Evolutionary conservation across 345 rosid genomes (phyloP), one percentile per base, ranked within the genome.

Genomic region (Syzygium aromaticum): DNA sequence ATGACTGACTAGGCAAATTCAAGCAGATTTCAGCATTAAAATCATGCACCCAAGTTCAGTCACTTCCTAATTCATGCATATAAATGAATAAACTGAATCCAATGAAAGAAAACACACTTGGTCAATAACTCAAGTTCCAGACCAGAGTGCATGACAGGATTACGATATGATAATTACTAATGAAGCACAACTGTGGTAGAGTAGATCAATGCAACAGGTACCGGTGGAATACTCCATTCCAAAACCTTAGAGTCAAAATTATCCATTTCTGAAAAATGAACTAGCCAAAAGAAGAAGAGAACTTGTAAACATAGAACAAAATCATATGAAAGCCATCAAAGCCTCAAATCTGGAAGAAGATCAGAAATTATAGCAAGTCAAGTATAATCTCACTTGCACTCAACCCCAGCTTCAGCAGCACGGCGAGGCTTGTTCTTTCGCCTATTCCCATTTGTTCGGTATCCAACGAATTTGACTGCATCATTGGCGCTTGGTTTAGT

Each of bases 341-440:
- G 40, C 46, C 21, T 61, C 77, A 78, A 59, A 85, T 86, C 51
- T 19, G 83, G 87, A 51, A 49, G 87, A 40, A 13, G 84, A 77
- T 67, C 19, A 40, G 78, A 59, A 51, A 52, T 38, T 52, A 46
- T 80, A 54, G 49, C 88, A 80, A 84, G 52, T 77, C 52, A 86
- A 85, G 87, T 40, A 33, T 67, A 88, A 57, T 86, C 64, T 92
- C 93, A 93, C 85, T 91, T 90, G 94, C 95, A 94, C 84, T 93
- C 95, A 27, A 95, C 94, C 7, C 94, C 96, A 86, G 93, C 97
- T 92, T 95, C 98, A 80, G 97, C 98, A 87, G 98, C 97, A 49
- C 97, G 88, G 51, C 95, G 92, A 11, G 97, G 96, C 89, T 92
- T 96, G 92, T 88, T 96, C 92, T 96, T 96, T 88, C 96, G 91